These are phyloP conservation scores for Fusarium cicatricum DNA, from an alignment of 2,329 filamentous ascomycete species.

Conservation along the genomic window DNA sequence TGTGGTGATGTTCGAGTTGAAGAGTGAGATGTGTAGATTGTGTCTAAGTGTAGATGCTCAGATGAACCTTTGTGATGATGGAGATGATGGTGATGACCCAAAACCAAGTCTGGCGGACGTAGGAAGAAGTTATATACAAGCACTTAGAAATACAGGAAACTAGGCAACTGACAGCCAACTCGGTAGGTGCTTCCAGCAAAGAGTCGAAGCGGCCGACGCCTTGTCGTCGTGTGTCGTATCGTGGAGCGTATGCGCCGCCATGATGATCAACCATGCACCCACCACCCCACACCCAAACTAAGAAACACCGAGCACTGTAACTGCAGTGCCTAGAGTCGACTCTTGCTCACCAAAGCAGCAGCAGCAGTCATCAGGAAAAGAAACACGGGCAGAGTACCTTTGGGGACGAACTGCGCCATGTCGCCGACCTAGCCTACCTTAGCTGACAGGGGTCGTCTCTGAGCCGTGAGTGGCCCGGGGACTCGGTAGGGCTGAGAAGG, in stretches of 20 bases:
- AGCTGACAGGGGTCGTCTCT: slow-evolving; percentile 32
- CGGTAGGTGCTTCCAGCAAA: slow-evolving; percentile 6
- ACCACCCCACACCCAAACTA: slow-evolving; percentile 29
- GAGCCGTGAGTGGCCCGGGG: slow-evolving; percentile 28
- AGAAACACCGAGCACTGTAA: slow-evolving; percentile 18
- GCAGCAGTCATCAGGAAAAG: slow-evolving; percentile 11
- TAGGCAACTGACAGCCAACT: slow-evolving; percentile 17
- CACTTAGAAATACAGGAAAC: not conserved
- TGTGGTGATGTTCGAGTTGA: not conserved
- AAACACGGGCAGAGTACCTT: not conserved
- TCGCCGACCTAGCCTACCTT: no score
- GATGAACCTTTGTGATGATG: slow-evolving; percentile 4
- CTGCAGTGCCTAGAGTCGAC: not conserved
- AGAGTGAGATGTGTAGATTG: slow-evolving; percentile 4
- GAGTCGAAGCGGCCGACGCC: slow-evolving; percentile 33
- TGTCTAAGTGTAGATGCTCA: slow-evolving; percentile 4
- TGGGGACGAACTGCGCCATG: slow-evolving; percentile 29
- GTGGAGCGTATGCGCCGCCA: slow-evolving; percentile 1
- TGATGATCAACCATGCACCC: slow-evolving; percentile 26
- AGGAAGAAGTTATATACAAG: slow-evolving; percentile 31
- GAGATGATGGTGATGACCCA: slow-evolving; percentile 25
- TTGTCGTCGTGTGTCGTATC: slow-evolving; percentile 20
- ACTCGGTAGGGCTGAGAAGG: slow-evolving; percentile 31
- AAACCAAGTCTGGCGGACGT: slow-evolving; percentile 7
- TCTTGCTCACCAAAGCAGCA: slow-evolving; percentile 13